Evolutionary conservation across 495 filamentous ascomycete genomes (phyloP).

Genomic region (Aeminium ludgeri): DNA sequence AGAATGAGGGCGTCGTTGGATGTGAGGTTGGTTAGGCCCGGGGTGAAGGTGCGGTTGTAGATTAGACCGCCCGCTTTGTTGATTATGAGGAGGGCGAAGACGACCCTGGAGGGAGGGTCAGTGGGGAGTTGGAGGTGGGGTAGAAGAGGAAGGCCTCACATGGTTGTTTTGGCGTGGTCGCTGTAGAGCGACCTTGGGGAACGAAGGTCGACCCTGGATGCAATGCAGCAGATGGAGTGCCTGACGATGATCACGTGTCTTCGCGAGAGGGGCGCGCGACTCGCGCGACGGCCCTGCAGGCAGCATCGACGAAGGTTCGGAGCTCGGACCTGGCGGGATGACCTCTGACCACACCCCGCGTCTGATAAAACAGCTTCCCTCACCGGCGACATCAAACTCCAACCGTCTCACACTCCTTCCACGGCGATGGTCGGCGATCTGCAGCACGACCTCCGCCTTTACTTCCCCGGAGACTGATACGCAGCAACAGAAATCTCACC

Average conservation of each 20-base stretch:
- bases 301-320: too few species aligned
- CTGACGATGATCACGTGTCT: too few species aligned
- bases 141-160: neutral
- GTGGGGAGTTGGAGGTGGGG: too few species aligned
- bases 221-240: too few species aligned
- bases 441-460: too few species aligned
- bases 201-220: neutral
- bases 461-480: too few species aligned
- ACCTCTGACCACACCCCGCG: neutral
- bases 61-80: constrained; percentile 95
- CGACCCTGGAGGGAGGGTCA: constrained; percentile 42
- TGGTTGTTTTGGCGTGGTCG: neutral
- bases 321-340: neutral
- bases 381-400: neutral
- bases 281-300: too few species aligned
- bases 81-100: constrained; percentile 88
- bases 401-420: neutral
- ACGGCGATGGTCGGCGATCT: too few species aligned
- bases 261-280: too few species aligned
- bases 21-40: constrained; percentile 64
- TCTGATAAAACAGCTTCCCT: too few species aligned
- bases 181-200: neutral
- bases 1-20: constrained; percentile 93
- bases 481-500: too few species aligned
- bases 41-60: constrained; percentile 83